phyloP scores from a whole-genome alignment of 2,329 filamentous ascomycete species.

The Tolypocladium guangdongense region DNA sequence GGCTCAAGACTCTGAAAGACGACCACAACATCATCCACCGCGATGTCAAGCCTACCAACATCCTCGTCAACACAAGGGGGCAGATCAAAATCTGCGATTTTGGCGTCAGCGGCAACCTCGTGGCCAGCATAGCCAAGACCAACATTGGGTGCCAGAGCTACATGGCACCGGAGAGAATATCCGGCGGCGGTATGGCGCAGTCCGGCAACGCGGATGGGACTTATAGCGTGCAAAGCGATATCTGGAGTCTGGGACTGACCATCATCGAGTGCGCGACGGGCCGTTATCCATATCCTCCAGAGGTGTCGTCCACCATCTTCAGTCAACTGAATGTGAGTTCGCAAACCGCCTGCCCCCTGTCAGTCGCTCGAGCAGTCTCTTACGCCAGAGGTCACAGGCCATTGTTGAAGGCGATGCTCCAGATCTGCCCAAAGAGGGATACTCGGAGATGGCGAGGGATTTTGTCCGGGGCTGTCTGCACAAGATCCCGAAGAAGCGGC shows the following conservation, averaged over 20 bases:
- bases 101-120: conserved; percentile 89
- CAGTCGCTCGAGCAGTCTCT: background rate
- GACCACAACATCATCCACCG: conserved; percentile 99
- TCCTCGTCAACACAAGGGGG: conserved; percentile 77
- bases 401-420: conserved; percentile 97
- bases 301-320: conserved; percentile 97
- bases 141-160: conserved; percentile 99
- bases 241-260: conserved; percentile 90
- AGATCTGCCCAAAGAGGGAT: conserved; percentile 67
- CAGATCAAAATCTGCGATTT: conserved; percentile 99
- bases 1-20: conserved; percentile 86
- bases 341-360: background rate
- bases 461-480: conserved; percentile 87
- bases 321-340: conserved; percentile 87
- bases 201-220: conserved; percentile 64
- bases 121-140: conserved; percentile 94
- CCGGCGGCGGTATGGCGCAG: conserved; percentile 68
- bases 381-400: conserved; percentile 45
- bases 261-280: conserved; percentile 95
- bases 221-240: conserved; percentile 95
- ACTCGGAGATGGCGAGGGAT: conserved; percentile 67
- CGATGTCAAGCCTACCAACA: conserved; percentile 98
- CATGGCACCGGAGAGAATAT: conserved; percentile 96
- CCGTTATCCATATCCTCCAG: conserved; percentile 89
- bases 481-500: conserved; percentile 84